Conservation (phyloP, 2,329 filamentous ascomycete genomes). For the Penicillium griseofulvum region DNA sequence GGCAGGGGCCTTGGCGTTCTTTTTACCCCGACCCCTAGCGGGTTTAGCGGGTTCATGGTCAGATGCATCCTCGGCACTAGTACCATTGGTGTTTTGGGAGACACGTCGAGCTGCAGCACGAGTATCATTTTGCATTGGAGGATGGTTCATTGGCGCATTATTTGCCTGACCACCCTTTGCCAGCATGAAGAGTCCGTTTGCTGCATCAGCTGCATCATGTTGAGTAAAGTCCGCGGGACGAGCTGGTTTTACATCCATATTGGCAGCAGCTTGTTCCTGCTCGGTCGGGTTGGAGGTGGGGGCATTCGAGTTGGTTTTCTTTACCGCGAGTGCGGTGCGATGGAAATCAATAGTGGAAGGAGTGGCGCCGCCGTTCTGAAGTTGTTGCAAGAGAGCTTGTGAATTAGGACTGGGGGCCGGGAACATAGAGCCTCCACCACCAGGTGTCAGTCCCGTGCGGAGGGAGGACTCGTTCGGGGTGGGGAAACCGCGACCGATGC, state of each 20-base stretch:
- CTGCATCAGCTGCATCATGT: constrained; percentile 88
- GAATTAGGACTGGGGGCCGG: constrained; percentile 85
- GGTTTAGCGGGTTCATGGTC: constrained; percentile 69
- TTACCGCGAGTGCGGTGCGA: constrained; percentile 79
- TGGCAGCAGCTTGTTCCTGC: constrained; percentile 37
- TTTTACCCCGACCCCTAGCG: constrained; percentile 68
- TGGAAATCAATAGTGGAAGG: constrained; percentile 93
- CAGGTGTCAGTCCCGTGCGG: constrained; percentile 86
- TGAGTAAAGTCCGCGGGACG: constrained; percentile 68
- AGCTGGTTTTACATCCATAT: constrained; percentile 44
- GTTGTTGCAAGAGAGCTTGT: constrained; percentile 74
- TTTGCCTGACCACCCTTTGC: constrained; percentile 63
- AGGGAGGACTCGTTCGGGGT: constrained; percentile 96
- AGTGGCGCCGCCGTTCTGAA: constrained; percentile 78
- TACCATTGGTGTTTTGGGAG: constrained; percentile 45
- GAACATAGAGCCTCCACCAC: constrained; percentile 96
- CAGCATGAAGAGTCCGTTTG: constrained; percentile 89
- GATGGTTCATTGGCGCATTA: constrained; percentile 51
- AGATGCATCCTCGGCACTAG: constrained; percentile 64
- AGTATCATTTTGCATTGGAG: constrained; percentile 42
- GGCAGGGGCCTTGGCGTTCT: constrained; percentile 52
- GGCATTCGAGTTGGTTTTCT: constrained; percentile 52
- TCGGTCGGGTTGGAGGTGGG: constrained; percentile 44
- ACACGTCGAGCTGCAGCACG: constrained; percentile 43
- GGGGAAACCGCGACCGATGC: constrained; percentile 78